Evolutionary conservation across 140 eudicot genomes (phyloP).

Genomic region (Cichorium intybus): DNA sequence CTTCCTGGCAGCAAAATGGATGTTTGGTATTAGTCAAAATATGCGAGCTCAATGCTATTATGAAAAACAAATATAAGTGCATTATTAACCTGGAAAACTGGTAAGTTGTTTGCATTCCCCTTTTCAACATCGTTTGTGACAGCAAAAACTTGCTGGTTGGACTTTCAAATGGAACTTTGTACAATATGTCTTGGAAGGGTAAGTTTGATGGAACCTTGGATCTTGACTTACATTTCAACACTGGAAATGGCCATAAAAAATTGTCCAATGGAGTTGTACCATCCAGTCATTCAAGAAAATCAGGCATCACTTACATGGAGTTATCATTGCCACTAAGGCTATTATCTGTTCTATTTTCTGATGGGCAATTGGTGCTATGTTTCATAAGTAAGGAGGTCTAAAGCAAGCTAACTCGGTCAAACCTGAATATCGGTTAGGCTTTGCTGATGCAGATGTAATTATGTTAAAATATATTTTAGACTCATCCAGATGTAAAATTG

Average conservation of each 20-base stretch:
- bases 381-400: slow-evolving; percentile 83
- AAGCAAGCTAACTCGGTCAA: slow-evolving; percentile 67
- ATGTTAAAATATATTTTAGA: too few relatives aligned
- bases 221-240: slow-evolving; percentile 42
- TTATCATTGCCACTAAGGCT: slow-evolving; percentile 52
- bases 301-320: slow-evolving; percentile 65
- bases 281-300: slow-evolving; percentile 34
- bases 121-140: slow-evolving; percentile 75
- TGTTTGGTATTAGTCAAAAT: too few relatives aligned
- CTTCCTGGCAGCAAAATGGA: too few relatives aligned
- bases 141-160: slow-evolving; percentile 85
- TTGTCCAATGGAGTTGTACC: slow-evolving; percentile 50
- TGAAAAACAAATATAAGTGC: too few relatives aligned
- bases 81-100: too few relatives aligned
- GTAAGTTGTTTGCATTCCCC: too few relatives aligned
- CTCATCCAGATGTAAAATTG: too few relatives aligned
- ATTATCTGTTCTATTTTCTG: slow-evolving; percentile 64
- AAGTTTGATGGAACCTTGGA: slow-evolving; percentile 84
- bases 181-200: slow-evolving; percentile 97
- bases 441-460: slow-evolving; percentile 81
- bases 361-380: slow-evolving; percentile 77
- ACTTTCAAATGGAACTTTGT: slow-evolving; percentile 88
- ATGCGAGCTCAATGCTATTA: too few relatives aligned
- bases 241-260: slow-evolving; percentile 36
- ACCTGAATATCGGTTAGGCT: slow-evolving; percentile 69